Percentiles rank a stretch among this genome's conserved stretches.
phyloP scores from a whole-genome alignment of 2,329 filamentous ascomycete genomes.

The Tolypocladium endophyticum region DNA sequence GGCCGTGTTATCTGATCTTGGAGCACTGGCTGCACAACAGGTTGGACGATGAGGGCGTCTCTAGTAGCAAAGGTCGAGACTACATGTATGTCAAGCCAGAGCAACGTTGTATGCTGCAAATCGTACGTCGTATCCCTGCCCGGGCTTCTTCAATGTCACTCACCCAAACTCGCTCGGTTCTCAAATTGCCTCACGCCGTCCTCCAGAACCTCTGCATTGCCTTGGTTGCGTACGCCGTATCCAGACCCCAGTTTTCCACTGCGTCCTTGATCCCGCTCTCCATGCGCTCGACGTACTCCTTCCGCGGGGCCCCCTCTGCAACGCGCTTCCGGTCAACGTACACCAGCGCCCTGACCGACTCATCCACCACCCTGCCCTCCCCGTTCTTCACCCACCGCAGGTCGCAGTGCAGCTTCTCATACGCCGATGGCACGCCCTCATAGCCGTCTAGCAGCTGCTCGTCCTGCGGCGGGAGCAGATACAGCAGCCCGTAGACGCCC shows the following conservation, averaged over 20 bases:
- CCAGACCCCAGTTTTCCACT: slow-evolving; percentile 39
- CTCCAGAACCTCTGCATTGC: slow-evolving; percentile 38
- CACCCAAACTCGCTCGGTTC: neutral
- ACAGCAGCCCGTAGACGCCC: slow-evolving; percentile 48
- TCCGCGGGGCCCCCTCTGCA: slow-evolving; percentile 27
- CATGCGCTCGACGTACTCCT: slow-evolving; percentile 55
- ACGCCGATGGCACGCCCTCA: slow-evolving; percentile 55
- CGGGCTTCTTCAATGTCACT: neutral
- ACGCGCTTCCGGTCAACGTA: slow-evolving; percentile 44
- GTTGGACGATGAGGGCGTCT: neutral
- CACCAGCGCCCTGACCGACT: slow-evolving; percentile 34
- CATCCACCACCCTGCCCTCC: slow-evolving; percentile 10
- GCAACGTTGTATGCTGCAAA: neutral
- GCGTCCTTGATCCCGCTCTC: slow-evolving; percentile 53
- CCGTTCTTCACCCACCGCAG: slow-evolving; percentile 15
- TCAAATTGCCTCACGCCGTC: slow-evolving; percentile 1
- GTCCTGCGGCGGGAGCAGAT: slow-evolving; percentile 37
- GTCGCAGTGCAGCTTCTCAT: slow-evolving; percentile 38
- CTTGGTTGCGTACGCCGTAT: slow-evolving; percentile 39
- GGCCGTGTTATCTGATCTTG: no score
- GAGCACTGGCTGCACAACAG: neutral
- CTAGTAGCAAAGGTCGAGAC: neutral
- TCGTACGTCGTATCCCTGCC: neutral
- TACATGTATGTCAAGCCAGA: neutral
- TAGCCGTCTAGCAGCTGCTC: slow-evolving; percentile 41